Conservation (phyloP, 2,329 filamentous ascomycete species). For the Aspergillus persii region DNA sequence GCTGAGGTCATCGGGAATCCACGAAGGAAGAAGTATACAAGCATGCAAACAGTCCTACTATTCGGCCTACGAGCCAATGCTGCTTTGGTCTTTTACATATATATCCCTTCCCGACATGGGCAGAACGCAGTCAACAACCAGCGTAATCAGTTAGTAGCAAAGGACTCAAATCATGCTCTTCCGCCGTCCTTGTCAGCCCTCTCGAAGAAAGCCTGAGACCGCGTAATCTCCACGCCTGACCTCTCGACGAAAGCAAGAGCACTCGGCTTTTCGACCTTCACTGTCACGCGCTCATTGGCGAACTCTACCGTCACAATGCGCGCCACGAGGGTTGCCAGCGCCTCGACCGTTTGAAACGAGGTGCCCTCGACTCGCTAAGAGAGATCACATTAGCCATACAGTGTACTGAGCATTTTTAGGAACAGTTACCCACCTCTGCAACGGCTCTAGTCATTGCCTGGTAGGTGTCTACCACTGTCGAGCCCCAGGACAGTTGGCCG, state of each 20-base stretch:
- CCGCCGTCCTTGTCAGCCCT: conserved; percentile 9
- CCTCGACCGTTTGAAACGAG: conserved; percentile 51
- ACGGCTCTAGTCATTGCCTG: conserved; percentile 40
- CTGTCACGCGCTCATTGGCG: conserved; percentile 46
- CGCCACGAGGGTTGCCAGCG: conserved; percentile 49
- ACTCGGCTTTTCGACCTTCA: conserved; percentile 50
- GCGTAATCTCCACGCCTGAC: conserved; percentile 50
- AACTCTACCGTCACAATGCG: conserved; percentile 47
- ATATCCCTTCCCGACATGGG: not conserved
- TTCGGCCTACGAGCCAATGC: not conserved
- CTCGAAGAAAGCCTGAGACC: conserved; percentile 46
- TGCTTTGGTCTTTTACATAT: not conserved
- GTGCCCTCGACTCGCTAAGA: conserved; percentile 46
- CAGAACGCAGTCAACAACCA: not conserved
- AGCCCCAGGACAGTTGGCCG: conserved; percentile 32
- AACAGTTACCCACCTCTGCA: conserved; percentile 32
- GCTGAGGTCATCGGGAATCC: conserved; percentile 13
- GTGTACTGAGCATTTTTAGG: not conserved
- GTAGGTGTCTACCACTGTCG: conserved; percentile 36
- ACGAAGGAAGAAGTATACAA: not conserved
- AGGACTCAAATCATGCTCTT: conserved; percentile 3
- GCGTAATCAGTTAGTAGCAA: not conserved
- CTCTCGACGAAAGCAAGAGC: conserved; percentile 50
- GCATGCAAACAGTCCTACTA: not conserved
- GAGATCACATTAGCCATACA: conserved; percentile 2